Conservation (phyloP, 148 eudicot species). For the Rhododendron ferrugineum region DNA sequence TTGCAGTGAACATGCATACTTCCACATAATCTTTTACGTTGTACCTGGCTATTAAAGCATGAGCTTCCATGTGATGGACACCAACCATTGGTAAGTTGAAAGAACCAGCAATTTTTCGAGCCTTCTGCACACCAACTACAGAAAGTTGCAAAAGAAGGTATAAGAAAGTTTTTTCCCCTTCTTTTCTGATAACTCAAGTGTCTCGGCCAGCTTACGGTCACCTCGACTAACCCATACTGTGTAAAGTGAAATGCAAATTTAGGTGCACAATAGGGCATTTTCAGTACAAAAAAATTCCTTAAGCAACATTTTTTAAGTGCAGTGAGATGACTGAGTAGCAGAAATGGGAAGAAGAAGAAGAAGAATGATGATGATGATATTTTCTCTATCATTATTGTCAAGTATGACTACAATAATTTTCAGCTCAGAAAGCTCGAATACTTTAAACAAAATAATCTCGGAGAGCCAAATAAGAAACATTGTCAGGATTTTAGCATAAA, state of each 20-base stretch:
- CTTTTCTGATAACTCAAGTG: neutral
- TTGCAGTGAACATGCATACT: neutral
- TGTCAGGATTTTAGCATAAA: neutral
- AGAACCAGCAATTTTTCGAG: conserved; percentile 74
- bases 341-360: neutral
- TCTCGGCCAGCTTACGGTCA: neutral
- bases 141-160: conserved; percentile 15
- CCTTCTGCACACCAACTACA: conserved; percentile 94
- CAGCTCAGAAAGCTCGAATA: neutral
- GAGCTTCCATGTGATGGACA: conserved; percentile 99
- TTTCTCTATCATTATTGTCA: neutral
- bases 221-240: neutral
- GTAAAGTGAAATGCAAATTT: neutral
- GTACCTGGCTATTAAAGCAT: conserved; percentile 94
- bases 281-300: neutral
- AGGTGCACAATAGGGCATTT: neutral
- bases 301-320: neutral
- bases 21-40: neutral
- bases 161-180: neutral
- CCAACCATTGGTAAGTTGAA: conserved; percentile 76
- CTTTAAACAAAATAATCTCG: neutral
- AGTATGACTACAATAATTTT: neutral
- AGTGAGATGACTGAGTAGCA: neutral
- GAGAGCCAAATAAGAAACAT: neutral
- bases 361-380: neutral